Base-by-base conservation (phyloP, 2,329 filamentous ascomycete genomes). In the Cadophora luteo-olivacea region DNA sequence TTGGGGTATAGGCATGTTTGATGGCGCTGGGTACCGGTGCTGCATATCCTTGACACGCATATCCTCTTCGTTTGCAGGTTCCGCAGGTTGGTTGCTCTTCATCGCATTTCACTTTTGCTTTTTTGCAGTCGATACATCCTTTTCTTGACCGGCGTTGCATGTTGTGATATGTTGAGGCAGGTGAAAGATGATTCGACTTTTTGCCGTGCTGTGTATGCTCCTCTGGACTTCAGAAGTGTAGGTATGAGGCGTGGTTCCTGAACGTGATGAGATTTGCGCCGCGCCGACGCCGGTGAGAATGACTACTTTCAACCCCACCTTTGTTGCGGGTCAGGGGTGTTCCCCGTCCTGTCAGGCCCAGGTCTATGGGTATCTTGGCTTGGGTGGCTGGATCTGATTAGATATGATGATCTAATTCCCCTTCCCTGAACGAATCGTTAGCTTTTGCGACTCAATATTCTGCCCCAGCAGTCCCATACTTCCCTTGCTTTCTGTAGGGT, bases 81-180 rank as follows among this genome's bases (percentile, higher is more conserved):
- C 77, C 77, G 64, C 79, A 80, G 11, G 33, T 22, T 8, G 69
- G 69, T 22, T 58, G 36, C 11, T 41, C 85, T 78, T 90, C 88
- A 72, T 90, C 88, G 72, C 88, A 90, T 79, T 90, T 90, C 84
- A 90, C 90, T 81, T 90, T 90, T 66, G 88, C 82, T 75, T 86
- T 88, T 61, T 88, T 84, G 74, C 88, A 90, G 12, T 88, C 90
- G 63, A 89, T 86, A 71, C 86, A 90, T 1, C 88, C 88, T 41
- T 68, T 68, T 49, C 69, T 55, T 25, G 68, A 69, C 9, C 68
- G 69, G 12, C 66, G 52, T 41, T 65, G 66, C 69, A 70, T 70
- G 32, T 2, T 58, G n/a, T 22, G 9, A 22, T 24, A 1, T 58
- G 3, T 38, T n/a, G 9, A n/a, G 52, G n/a, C 25, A 55, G 52